phyloP scores from a whole-genome alignment of 169 alveolate species.

The Neospora caninum region DNA sequence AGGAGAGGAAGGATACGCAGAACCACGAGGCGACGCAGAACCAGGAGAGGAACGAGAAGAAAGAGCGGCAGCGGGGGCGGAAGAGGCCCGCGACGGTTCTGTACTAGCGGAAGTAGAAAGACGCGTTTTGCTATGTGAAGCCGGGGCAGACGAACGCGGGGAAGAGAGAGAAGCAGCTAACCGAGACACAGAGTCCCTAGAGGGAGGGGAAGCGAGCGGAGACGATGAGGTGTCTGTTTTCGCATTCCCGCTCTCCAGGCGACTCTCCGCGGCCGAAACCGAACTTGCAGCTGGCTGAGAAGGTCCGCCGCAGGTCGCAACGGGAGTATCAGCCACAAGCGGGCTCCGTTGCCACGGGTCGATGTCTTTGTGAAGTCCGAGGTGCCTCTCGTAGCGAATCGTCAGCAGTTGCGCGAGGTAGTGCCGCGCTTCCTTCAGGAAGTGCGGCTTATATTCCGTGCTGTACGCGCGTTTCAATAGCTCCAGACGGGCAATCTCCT shows the following conservation, averaged over 20 bases:
- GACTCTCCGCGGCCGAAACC: neutral
- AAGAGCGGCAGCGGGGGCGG: neutral
- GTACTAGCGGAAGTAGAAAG: neutral
- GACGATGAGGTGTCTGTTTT: neutral
- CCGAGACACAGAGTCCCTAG: too few species aligned
- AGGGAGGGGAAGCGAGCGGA: neutral
- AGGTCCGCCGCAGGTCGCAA: neutral
- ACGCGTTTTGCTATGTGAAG: too few species aligned
- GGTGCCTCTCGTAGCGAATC: constrained; percentile 30
- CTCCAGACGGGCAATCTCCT: constrained; percentile 39
- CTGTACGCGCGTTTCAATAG: constrained; percentile 33
- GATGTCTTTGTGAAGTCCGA: neutral
- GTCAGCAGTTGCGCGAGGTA: constrained; percentile 30
- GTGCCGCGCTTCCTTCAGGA: constrained; percentile 33
- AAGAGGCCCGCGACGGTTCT: neutral
- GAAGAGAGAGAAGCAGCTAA: too few species aligned
- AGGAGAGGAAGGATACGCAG: too few species aligned
- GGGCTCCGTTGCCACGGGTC: constrained; percentile 33
- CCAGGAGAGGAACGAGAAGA: too few species aligned
- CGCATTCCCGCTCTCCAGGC: neutral
- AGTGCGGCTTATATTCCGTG: constrained; percentile 27
- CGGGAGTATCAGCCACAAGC: neutral
- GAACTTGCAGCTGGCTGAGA: neutral
- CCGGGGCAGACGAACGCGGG: too few species aligned
- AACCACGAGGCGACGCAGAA: too few species aligned